Percentiles rank a stretch among this genome's conserved stretches.
Conservation (phyloP, 768 basidiomycete species). For the Tricholoma hemisulphureum region DNA sequence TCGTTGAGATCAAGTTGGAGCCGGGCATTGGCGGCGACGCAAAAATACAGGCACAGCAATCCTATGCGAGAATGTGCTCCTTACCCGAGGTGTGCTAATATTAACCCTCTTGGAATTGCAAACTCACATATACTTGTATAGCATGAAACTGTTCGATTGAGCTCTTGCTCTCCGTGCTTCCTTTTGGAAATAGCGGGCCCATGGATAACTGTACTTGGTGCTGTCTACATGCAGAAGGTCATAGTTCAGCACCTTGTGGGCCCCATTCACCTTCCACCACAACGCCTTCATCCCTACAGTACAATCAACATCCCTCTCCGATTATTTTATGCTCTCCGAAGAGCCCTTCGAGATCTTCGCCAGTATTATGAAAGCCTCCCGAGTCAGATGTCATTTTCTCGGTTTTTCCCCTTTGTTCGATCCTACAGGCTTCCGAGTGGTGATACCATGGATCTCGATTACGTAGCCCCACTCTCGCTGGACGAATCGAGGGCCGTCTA, state of each 20-base stretch:
- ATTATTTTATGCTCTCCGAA: constrained; percentile 6
- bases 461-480: neutral
- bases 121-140: neutral
- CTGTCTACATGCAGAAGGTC: constrained; percentile 13
- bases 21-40: neutral
- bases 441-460: neutral
- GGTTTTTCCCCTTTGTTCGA: constrained; percentile 3
- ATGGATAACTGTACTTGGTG: constrained; percentile 16
- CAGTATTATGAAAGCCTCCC: constrained; percentile 6
- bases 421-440: neutral
- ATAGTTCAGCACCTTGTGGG: constrained; percentile 14
- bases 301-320: constrained; percentile 3
- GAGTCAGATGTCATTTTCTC: neutral
- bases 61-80: neutral
- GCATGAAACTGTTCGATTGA: neutral
- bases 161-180: constrained; percentile 11
- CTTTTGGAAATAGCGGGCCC: constrained; percentile 15
- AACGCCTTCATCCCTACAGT: neutral
- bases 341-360: constrained; percentile 6
- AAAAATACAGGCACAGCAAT: neutral
- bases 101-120: neutral
- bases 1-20: neutral
- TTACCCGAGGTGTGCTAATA: neutral
- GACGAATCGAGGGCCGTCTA: constrained; percentile 3
- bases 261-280: constrained; percentile 11